Conservation (phyloP, 2,329 filamentous ascomycete species). For the Fusarium sp. region DNA sequence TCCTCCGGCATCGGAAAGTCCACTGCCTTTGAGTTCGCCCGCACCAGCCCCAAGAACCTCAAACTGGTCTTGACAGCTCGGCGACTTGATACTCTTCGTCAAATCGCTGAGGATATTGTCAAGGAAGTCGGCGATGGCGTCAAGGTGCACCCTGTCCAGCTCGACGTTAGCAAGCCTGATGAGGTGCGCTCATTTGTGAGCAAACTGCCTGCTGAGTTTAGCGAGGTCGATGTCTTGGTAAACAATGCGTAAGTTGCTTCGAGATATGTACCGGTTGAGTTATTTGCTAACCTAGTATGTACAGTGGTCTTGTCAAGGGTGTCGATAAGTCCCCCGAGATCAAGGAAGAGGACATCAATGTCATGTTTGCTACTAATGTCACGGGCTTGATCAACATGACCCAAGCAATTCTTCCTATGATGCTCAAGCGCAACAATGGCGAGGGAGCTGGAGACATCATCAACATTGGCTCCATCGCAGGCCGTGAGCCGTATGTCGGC, state of each 20-base stretch:
- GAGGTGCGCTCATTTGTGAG: slow-evolving; percentile 79
- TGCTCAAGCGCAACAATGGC: slow-evolving; percentile 78
- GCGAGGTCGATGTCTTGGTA: slow-evolving; percentile 85
- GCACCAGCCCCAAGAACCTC: slow-evolving; percentile 80
- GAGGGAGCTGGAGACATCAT: slow-evolving; percentile 88
- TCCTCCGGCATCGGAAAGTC: slow-evolving; percentile 89
- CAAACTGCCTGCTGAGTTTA: slow-evolving; percentile 81
- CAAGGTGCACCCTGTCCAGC: slow-evolving; percentile 81
- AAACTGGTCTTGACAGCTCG: slow-evolving; percentile 89
- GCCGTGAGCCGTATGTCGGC: slow-evolving; percentile 85
- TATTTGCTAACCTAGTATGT: not conserved
- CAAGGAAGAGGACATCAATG: slow-evolving; percentile 80
- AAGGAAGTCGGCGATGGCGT: slow-evolving; percentile 82
- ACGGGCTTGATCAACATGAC: slow-evolving; percentile 97
- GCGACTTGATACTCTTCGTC: slow-evolving; percentile 78
- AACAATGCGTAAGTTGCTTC: slow-evolving; percentile 84
- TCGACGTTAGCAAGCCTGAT: slow-evolving; percentile 85
- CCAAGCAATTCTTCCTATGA: slow-evolving; percentile 85
- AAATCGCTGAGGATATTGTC: slow-evolving; percentile 80
- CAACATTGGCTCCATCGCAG: slow-evolving; percentile 90
- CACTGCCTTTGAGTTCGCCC: slow-evolving; percentile 89
- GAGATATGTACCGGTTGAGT: rapidly evolving
- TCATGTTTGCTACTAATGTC: slow-evolving; percentile 95
- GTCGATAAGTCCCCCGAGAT: slow-evolving; percentile 88
- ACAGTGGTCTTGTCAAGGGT: slow-evolving; percentile 86